Evolutionary conservation across 257 asterid species (phyloP).

Genomic region (Nicotiana tomentosiformis): DNA sequence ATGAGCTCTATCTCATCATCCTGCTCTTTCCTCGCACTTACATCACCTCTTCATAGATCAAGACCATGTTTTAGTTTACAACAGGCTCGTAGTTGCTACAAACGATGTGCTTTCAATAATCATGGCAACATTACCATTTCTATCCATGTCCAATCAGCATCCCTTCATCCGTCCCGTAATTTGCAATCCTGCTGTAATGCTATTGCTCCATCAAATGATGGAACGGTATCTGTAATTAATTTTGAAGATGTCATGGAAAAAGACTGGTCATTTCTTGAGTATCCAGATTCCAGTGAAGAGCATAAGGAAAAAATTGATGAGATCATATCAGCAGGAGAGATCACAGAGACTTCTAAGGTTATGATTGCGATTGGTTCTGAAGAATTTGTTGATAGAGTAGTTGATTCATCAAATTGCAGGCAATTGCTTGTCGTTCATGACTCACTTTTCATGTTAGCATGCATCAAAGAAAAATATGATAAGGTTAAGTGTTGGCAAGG

Average conservation of each 20-base stretch:
- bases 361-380: conserved; percentile 71
- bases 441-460: conserved; percentile 61
- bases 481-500: conserved; percentile 90
- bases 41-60: conserved; percentile 17
- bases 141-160: conserved; percentile 14
- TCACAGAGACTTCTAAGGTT: conserved; percentile 52
- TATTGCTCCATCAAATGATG: conserved; percentile 35
- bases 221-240: conserved; percentile 31
- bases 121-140: conserved; percentile 12
- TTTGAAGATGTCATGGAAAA: conserved; percentile 65
- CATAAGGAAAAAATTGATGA: conserved; percentile 35
- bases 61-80: conserved; percentile 8
- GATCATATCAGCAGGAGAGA: conserved; percentile 56
- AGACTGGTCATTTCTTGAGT: conserved; percentile 80
- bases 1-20: conserved; percentile 33
- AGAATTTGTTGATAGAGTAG: conserved; percentile 63
- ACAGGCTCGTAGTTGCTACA: conserved; percentile 10
- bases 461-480: conserved; percentile 71
- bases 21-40: conserved; percentile 25
- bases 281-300: conserved; percentile 33
- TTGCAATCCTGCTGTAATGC: conserved; percentile 22
- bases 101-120: background rate
- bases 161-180: conserved; percentile 13
- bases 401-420: conserved; percentile 40
- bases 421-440: conserved; percentile 69